Conservation (phyloP, 768 basidiomycete genomes). For the Phlebiopsis flavidoalba region DNA sequence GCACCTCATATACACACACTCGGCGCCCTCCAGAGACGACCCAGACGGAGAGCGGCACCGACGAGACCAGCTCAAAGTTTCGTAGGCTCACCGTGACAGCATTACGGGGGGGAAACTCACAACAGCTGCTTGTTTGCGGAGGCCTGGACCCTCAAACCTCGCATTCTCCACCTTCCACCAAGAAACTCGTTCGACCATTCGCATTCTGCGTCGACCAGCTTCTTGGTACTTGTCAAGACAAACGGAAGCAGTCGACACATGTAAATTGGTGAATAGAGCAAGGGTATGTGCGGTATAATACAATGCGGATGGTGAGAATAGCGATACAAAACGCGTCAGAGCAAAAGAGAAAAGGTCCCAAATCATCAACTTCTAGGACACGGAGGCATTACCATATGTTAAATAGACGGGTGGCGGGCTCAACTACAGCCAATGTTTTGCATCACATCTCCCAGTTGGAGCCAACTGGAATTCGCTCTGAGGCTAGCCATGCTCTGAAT, state of each 20-base stretch:
- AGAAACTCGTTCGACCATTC: too few relatives aligned
- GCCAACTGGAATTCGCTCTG: neutral
- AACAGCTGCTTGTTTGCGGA: too few relatives aligned
- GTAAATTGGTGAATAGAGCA: neutral
- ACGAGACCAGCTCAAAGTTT: neutral
- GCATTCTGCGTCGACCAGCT: neutral
- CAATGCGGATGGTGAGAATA: neutral
- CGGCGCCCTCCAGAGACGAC: slow-evolving; percentile 1
- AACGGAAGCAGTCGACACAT: neutral
- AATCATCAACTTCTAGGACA: neutral
- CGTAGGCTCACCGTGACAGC: neutral
- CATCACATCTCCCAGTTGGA: neutral
- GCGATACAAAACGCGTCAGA: neutral
- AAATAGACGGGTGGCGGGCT: neutral
- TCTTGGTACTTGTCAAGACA: neutral
- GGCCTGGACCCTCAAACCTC: too few relatives aligned
- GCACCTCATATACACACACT: neutral
- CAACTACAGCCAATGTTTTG: neutral
- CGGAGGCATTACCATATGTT: neutral
- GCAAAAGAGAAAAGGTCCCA: neutral
- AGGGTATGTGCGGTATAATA: neutral
- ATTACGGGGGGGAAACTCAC: too few relatives aligned
- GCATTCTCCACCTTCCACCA: too few relatives aligned
- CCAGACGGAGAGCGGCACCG: neutral
- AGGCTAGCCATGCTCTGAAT: slow-evolving; percentile 18